Conservation (phyloP, 352 stramenopile species). For the Lagenidium sp. region DNA sequence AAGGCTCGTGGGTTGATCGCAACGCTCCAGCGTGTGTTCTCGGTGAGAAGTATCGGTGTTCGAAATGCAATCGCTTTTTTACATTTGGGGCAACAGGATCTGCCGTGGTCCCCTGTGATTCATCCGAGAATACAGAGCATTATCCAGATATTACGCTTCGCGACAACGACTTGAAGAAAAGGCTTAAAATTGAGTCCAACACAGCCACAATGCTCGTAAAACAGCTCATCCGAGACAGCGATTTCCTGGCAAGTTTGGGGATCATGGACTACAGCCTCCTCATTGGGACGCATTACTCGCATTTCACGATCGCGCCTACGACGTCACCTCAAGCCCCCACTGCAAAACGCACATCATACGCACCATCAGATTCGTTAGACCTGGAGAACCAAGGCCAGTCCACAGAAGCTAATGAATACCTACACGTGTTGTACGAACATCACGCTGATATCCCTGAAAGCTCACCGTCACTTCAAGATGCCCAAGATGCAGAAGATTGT, state of each 20-base stretch:
- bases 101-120: conserved; percentile 29
- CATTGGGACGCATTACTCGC: conserved; percentile 78
- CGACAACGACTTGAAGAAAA: conserved; percentile 85
- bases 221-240: conserved; percentile 73
- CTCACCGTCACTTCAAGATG: too few species aligned
- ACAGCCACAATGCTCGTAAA: conserved; percentile 54
- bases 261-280: conserved; percentile 92
- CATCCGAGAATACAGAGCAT: conserved; percentile 51
- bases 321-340: too few species aligned
- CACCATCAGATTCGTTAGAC: too few species aligned
- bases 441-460: neutral
- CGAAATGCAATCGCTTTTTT: conserved; percentile 82
- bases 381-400: too few species aligned
- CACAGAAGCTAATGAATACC: neutral
- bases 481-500: conserved; percentile 29
- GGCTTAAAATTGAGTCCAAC: conserved; percentile 52
- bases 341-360: too few species aligned
- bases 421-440: neutral
- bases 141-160: conserved; percentile 74
- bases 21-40: conserved; percentile 70
- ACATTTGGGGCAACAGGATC: conserved; percentile 41
- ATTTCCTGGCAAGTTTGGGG: conserved; percentile 71
- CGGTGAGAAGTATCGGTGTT: conserved; percentile 72
- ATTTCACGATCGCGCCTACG: conserved; percentile 62
- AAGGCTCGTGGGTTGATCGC: conserved; percentile 85